Evolutionary conservation across 2,329 filamentous ascomycete species (phyloP).

Genomic region (Aureobasidium sp.): DNA sequence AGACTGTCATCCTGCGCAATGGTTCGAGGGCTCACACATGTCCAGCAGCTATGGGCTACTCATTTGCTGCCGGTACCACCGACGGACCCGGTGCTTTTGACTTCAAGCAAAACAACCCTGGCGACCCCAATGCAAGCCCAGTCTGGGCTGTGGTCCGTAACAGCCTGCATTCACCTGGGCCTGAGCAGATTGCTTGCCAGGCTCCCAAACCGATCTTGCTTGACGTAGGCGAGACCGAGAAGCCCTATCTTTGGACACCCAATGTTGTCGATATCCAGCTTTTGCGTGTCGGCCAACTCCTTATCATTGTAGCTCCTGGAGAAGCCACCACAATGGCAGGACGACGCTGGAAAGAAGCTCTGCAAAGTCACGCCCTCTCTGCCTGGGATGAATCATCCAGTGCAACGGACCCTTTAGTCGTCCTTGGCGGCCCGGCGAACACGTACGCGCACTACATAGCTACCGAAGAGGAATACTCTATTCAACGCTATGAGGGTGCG

Average conservation of each 20-base stretch:
- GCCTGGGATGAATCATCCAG: conserved; percentile 27
- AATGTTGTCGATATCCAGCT: conserved; percentile 88
- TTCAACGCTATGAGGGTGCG: conserved; percentile 93
- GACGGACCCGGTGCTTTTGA: conserved; percentile 89
- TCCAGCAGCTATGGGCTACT: conserved; percentile 81
- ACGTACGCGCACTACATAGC: conserved; percentile 79
- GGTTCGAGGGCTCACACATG: conserved; percentile 67
- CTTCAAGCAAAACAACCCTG: conserved; percentile 80
- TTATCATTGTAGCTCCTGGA: conserved; percentile 77
- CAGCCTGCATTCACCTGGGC: conserved; percentile 62
- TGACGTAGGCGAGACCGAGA: conserved; percentile 73
- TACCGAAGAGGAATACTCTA: conserved; percentile 70
- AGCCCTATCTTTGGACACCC: conserved; percentile 80
- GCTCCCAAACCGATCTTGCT: conserved; percentile 76
- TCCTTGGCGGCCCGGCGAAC: conserved; percentile 83
- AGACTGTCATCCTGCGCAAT: conserved; percentile 66
- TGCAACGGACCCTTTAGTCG: conserved; percentile 59
- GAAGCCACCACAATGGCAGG: conserved; percentile 93
- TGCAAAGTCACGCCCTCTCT: conserved; percentile 39
- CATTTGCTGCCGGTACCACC: conserved; percentile 86
- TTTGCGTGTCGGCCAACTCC: conserved; percentile 73
- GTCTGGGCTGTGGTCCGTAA: conserved; percentile 73
- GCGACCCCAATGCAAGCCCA: conserved; percentile 65
- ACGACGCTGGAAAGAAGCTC: conserved; percentile 71
- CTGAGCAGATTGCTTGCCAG: conserved; percentile 69